Conservation (phyloP, 164 flowering plant species). For the Echeveria elegans region DNA sequence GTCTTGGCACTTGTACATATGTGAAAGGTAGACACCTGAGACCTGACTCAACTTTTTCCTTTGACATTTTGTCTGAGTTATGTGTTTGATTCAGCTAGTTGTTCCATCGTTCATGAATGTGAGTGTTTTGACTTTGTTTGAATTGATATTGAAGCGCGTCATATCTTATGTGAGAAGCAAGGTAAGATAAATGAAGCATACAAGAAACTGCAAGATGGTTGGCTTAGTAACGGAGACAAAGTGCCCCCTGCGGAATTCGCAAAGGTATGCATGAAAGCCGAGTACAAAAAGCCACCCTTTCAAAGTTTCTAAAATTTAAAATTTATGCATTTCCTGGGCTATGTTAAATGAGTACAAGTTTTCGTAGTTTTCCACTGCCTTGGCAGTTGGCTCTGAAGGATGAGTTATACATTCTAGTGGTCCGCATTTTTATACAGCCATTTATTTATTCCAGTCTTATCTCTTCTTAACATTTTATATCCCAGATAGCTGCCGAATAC, state of each 20-base stretch:
- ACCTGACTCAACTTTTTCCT: too few species aligned
- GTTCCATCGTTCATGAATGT: neutral
- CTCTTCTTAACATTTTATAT: neutral
- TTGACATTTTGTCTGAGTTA: neutral
- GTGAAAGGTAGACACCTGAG: slow-evolving; percentile 76
- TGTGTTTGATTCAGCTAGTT: neutral
- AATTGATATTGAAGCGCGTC: slow-evolving; percentile 55
- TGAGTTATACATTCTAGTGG: neutral
- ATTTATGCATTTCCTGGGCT: neutral
- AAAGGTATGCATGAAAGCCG: slow-evolving; percentile 38
- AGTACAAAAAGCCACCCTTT: neutral
- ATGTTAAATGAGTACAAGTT: neutral
- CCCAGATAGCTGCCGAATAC: slow-evolving; percentile 77
- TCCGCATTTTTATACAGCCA: neutral
- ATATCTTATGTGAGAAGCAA: slow-evolving; percentile 93
- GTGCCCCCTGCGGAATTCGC: slow-evolving; percentile 99
- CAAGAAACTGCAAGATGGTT: slow-evolving; percentile 90
- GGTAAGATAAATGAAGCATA: slow-evolving; percentile 98
- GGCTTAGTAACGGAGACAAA: slow-evolving; percentile 91
- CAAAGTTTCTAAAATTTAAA: neutral
- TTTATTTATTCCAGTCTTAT: neutral
- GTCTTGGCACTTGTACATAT: slow-evolving; percentile 95
- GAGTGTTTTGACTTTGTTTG: slow-evolving; percentile 6
- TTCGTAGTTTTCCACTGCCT: too few species aligned
- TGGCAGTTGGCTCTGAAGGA: neutral